A percentile compares a stretch with the other conserved stretches of the same genome.
Conservation (phyloP, 306 rosid genomes). For the Prinsepia uniflora region DNA sequence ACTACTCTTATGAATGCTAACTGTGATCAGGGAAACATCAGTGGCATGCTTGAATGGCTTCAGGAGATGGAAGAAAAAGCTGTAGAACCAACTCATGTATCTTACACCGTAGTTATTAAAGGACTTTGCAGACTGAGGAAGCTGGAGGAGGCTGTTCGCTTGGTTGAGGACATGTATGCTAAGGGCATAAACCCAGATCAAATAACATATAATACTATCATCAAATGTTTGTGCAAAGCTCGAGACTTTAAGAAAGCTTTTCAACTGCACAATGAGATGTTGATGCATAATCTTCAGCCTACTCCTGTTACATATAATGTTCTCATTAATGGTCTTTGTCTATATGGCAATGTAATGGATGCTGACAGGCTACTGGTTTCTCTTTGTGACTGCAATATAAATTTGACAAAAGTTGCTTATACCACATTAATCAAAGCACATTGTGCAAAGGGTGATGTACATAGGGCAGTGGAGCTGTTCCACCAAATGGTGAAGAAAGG, state of each 20-base stretch:
- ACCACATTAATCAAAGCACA: conserved; percentile 45
- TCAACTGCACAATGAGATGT: conserved; percentile 44
- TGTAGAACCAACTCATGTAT: conserved; percentile 39
- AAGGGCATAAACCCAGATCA: conserved; percentile 46
- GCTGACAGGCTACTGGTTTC: conserved; percentile 43
- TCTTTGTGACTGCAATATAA: conserved; percentile 29
- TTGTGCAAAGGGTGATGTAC: conserved; percentile 46
- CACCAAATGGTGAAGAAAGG: conserved; percentile 37
- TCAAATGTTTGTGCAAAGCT: conserved; percentile 44
- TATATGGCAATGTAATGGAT: conserved; percentile 41
- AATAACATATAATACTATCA: conserved; percentile 41
- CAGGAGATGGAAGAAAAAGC: conserved; percentile 39
- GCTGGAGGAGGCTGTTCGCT: conserved; percentile 36
- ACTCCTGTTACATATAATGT: conserved; percentile 45
- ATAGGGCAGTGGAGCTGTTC: conserved; percentile 37
- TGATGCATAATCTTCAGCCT: conserved; percentile 42
- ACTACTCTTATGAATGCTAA: conserved; percentile 51
- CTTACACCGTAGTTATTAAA: conserved; percentile 45
- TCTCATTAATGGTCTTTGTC: conserved; percentile 49
- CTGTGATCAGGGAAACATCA: conserved; percentile 37
- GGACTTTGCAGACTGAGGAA: conserved; percentile 43
- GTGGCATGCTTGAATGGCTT: conserved; percentile 30
- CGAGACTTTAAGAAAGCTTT: conserved; percentile 40
- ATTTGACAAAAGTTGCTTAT: conserved; percentile 42
- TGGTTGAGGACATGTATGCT: conserved; percentile 33